Evolutionary conservation across 192 early-diverging fungal genomes (phyloP), one percentile per base, ranked within the genome.

Genomic region (Coemansia sp.): DNA sequence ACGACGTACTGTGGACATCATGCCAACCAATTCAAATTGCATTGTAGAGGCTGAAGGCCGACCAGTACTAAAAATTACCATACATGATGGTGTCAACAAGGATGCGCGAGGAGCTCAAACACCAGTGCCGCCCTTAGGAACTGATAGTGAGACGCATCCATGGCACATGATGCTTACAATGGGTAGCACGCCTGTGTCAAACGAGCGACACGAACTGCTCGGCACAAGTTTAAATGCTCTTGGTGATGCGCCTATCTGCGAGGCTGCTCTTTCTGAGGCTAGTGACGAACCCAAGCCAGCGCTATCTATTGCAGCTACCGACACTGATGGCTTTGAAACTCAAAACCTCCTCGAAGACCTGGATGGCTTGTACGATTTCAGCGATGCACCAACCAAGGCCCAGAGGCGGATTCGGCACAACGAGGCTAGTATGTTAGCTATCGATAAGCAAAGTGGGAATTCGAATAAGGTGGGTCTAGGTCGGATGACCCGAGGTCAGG

Each of bases 311-410:
- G 42, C 45, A 33, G 40, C 60, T 34, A 45, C 42, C 4, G 26
- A 62, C 37, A 21, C 37, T 37, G 67, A 69, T 3, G 72, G 68
- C 16, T 53, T 74, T 23, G 39, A 60, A 62, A 73, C 66, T 18
- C 76, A 78, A 10, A 64, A 61, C 5, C 63, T 78, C 18, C 63
- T 78, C 33, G 76, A 78, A 21, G 71, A 71, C 20, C 60, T 78
- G 14, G 76, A 78, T 31, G 76, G 73, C n/a, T 67, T 78, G 8
- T 78, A 73, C 33, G 71, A 78, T 43, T 67, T 61, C 40, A 26
- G 24, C 21, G 45, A 61, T 16, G 23, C 13, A 43, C 26, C 51
- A 62, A 10, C 26, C 28, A 53, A 26, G 46, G 21, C 21, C 13
- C 23, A 5, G 21, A 3, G n/a, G 21, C 23, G 46, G 23, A 11